Evolutionary conservation across 805 yeast genomes (phyloP).

Genomic region (Naumovozyma castellii): DNA sequence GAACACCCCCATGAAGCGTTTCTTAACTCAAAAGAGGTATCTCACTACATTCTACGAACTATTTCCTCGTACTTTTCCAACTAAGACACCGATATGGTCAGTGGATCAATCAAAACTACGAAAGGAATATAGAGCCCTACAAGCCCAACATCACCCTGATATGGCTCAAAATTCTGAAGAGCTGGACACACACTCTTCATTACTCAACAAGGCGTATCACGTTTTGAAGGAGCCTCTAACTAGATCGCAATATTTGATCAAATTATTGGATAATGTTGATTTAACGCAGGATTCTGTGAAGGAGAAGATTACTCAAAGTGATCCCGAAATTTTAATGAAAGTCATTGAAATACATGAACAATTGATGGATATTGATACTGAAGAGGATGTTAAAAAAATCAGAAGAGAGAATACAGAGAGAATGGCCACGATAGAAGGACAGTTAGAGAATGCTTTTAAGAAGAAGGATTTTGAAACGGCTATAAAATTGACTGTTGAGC

Average conservation of each 20-base stretch:
- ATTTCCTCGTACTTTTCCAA: conserved; percentile 69
- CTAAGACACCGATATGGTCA: conserved; percentile 58
- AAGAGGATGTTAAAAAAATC: conserved; percentile 46
- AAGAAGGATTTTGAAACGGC: conserved; percentile 47
- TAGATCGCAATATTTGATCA: conserved; percentile 55
- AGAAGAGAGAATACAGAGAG: conserved; percentile 48
- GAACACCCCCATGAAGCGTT: not conserved
- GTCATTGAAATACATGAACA: conserved; percentile 81
- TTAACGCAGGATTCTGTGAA: conserved; percentile 49
- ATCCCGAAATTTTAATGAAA: conserved; percentile 56
- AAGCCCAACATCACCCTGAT: conserved; percentile 79
- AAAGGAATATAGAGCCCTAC: conserved; percentile 65
- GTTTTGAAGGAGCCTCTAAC: conserved; percentile 59
- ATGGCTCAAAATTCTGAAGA: conserved; percentile 18
- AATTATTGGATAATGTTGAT: conserved; percentile 39
- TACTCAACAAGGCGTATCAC: conserved; percentile 69
- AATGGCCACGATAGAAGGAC: conserved; percentile 37
- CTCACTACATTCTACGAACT: conserved; percentile 42
- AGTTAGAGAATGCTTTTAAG: conserved; percentile 39
- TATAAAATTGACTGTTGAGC: conserved; percentile 54
- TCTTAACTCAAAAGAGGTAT: conserved; percentile 3
- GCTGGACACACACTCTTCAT: conserved; percentile 32
- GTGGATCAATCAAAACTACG: conserved; percentile 50
- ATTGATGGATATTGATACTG: conserved; percentile 54
- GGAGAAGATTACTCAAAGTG: conserved; percentile 36